phyloP scores from a whole-genome alignment of 2,329 filamentous ascomycete genomes.

The Decorospora gaudefroyi region DNA sequence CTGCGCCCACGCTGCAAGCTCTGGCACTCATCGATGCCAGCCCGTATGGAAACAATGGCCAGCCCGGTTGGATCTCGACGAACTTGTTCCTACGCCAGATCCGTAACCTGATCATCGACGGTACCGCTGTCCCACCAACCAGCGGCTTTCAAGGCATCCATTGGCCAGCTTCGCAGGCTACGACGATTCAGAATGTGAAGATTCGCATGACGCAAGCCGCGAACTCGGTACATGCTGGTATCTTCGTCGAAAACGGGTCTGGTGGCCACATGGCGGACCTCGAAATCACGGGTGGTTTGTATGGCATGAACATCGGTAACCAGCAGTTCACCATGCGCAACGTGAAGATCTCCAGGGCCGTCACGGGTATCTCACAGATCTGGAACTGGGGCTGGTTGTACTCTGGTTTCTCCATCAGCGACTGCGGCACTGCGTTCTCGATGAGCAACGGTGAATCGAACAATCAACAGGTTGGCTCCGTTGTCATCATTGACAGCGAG shows the following conservation, averaged over 20 bases:
- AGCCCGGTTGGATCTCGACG: constrained; percentile 56
- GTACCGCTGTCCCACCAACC: constrained; percentile 55
- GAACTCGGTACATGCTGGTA: constrained; percentile 55
- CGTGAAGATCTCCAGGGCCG: constrained; percentile 57
- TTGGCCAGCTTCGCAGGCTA: constrained; percentile 55
- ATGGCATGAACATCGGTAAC: constrained; percentile 53
- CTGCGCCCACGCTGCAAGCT: constrained; percentile 57
- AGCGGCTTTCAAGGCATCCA: constrained; percentile 55
- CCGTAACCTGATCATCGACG: constrained; percentile 67
- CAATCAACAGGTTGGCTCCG: constrained; percentile 56
- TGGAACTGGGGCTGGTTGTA: constrained; percentile 67
- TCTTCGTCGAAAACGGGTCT: constrained; percentile 54
- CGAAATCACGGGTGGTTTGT: constrained; percentile 51
- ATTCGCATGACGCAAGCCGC: constrained; percentile 49
- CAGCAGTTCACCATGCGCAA: constrained; percentile 64
- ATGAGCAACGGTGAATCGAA: constrained; percentile 48
- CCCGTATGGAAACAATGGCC: constrained; percentile 51
- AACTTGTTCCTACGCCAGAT: constrained; percentile 69
- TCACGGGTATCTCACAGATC: constrained; percentile 61
- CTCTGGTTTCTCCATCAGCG: constrained; percentile 56
- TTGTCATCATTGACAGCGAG: constrained; percentile 61
- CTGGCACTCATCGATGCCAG: constrained; percentile 64
- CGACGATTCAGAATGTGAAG: constrained; percentile 53
- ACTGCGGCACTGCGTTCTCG: constrained; percentile 60
- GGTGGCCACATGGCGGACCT: constrained; percentile 56